Evolutionary conservation across 139 green algal species (phyloP), one percentile per base, ranked within the genome.

Genomic region (Chlorella sp.): DNA sequence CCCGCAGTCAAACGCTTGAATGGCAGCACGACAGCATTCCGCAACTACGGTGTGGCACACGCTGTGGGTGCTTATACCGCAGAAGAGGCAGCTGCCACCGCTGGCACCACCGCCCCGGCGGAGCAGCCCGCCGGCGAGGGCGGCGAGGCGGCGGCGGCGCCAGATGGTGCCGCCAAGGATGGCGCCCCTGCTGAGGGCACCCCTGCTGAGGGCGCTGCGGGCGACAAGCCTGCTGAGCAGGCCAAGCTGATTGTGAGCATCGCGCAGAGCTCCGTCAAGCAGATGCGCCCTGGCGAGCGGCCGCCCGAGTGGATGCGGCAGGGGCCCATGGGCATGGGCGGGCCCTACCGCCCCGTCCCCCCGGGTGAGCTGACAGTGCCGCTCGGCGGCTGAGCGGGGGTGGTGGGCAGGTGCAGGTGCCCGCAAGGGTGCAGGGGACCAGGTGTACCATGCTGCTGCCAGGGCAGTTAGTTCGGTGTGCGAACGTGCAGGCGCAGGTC

Each of bases 241-340:
- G 16, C 65, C 34, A 73, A 73, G 34, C 64, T 38, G 32, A 70
- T 36, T 60, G 30, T 38, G 13, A 40, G 64, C 64, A 38, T 40
- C 8, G 40, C 70, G 41, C 70, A 77, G 70, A 77, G 70, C 70
- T 43, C 70, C 0, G 70, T 56, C 16, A 54, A 56, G 41, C 26
- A 44, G 41, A 28, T 58, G 70, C 70, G 70, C 41, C 70, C 40
- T 1, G 70, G 70, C 38, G 70, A 77, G 41, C 70, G 70, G 24
- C 70, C 70, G 26, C 70, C 70, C 3, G 70, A 43, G 40, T 77
- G 70, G 70, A 77, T 77, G 70, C 70, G 70, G 28, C 70, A 56
- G 41, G 26, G 24, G 13, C 20, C 20, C 19, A 41, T 26, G 38
- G 65, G n/a, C 19, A 41, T 26, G 38, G 51, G 51, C 51, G 51